Evolutionary conservation across 1,284 basidiomycete genomes (phyloP).

Genomic region (Marasmius fiardii): DNA sequence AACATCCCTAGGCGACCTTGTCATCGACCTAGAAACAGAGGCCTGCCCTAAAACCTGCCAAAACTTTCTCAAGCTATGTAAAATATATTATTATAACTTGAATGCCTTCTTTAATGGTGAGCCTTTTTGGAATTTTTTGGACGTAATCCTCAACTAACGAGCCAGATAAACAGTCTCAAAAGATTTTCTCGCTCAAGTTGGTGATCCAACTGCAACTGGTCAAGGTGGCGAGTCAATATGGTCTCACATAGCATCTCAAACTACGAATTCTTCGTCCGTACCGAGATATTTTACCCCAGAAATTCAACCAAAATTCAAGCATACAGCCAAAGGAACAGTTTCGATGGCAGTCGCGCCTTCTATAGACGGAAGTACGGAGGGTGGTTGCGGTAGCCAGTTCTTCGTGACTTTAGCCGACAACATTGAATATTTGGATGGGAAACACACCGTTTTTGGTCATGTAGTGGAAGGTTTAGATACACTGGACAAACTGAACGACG

Average conservation of each 20-base stretch:
- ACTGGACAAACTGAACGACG: constrained; percentile 90
- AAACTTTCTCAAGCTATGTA: constrained; percentile 97
- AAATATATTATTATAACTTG: constrained; percentile 94
- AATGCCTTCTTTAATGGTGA: constrained; percentile 96
- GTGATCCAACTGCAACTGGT: constrained; percentile 94
- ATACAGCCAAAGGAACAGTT: constrained; percentile 84
- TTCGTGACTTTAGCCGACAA: constrained; percentile 91
- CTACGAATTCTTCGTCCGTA: constrained; percentile 27
- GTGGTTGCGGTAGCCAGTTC: constrained; percentile 94
- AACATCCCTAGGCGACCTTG: constrained; percentile 93
- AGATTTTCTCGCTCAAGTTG: constrained; percentile 93
- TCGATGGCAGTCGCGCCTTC: constrained; percentile 92
- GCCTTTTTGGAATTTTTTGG: constrained; percentile 21
- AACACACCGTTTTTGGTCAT: constrained; percentile 93
- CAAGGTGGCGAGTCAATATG: constrained; percentile 87
- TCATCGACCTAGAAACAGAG: constrained; percentile 95
- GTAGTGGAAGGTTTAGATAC: constrained; percentile 95
- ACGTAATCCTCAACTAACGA: not conserved
- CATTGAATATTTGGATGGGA: constrained; percentile 94
- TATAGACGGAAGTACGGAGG: constrained; percentile 56
- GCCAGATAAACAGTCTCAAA: constrained; percentile 74
- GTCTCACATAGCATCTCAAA: constrained; percentile 64
- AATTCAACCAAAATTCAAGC: constrained; percentile 78
- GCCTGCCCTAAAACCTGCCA: constrained; percentile 86
- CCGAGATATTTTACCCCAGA: constrained; percentile 86